Evolutionary conservation across 164 flowering plant genomes (phyloP), one percentile per base, ranked within the genome.

Genomic region (Warburgia ugandensis): DNA sequence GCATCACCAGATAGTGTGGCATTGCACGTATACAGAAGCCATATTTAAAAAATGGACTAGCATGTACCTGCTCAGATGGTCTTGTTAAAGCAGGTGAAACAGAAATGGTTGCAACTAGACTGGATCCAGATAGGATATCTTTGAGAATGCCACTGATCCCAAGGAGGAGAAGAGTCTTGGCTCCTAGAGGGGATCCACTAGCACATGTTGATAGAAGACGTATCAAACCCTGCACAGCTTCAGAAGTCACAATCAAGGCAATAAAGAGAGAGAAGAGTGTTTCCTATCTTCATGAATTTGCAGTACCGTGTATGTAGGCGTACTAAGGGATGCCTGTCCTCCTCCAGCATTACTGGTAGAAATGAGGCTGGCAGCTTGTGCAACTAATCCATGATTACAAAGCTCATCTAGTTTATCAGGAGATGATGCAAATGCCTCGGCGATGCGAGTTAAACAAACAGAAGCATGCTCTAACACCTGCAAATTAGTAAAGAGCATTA

Each of bases 391-490:
- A 67, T 84, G 94, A 65, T 94, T 83, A 65, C 99, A 94, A 12
- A 94, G 72, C 48, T 86, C 95, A 73, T 94, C 99, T 29, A 94
- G 60, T 65, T 86, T 89, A 35, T 84, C 97, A 1, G 96, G 80
- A 9, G 81, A 81, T 28, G 95, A 77, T 13, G 92, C 92, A 70
- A 94, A 86, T 43, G 99, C 85, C 71, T 89, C 97, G 3, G 94
- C 92, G 55, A 94, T 94, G 23, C 95, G 81, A 45, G 99, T 84
- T 74, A 94, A 67, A 74, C 99, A 89, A 54, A 89, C 78, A 55
- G 99, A 86, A 54, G 99, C 96, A 73, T 83, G 85, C 66, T 94
- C 99, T 68, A 94, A 59, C 36, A 94, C 97, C 99, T 94, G 60
- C 25, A 70, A 64, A 27, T 11, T 25, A 32, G n/a, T 6, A 32